These are phyloP conservation scores for Fusarium virguliforme DNA, from an alignment of 2,329 filamentous ascomycete genomes.

Conservation along the genomic window DNA sequence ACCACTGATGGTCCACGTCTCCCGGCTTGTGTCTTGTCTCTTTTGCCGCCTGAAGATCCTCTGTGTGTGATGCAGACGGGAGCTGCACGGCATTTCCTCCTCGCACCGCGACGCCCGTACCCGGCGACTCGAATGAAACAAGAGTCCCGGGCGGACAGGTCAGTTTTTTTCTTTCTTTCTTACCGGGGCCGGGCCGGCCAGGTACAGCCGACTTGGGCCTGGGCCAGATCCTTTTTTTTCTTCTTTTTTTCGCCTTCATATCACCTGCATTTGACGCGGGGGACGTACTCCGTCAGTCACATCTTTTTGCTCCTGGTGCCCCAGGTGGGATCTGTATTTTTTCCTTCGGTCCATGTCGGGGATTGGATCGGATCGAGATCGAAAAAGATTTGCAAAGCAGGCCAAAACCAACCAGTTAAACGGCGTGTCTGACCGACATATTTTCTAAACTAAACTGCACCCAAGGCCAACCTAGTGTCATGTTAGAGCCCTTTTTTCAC, in stretches of 20 bases:
- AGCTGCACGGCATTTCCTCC: slow-evolving; percentile 1
- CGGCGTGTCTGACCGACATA: slow-evolving; percentile 14
- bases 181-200: slow-evolving; percentile 42
- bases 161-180: not conserved
- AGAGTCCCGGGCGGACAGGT: not conserved
- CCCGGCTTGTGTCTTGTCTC: not conserved
- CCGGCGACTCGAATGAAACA: slow-evolving; percentile 16
- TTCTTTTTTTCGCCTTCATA: slow-evolving; percentile 13
- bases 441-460: slow-evolving; percentile 2
- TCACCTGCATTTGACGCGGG: slow-evolving; percentile 23
- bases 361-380: slow-evolving; percentile 12
- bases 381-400: slow-evolving; percentile 14
- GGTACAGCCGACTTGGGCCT: slow-evolving; percentile 36
- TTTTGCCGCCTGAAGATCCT: not conserved
- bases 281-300: slow-evolving; percentile 12
- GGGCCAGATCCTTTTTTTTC: slow-evolving; percentile 30
- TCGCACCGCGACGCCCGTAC: not conserved
- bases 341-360: not conserved
- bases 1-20: slow-evolving; percentile 1
- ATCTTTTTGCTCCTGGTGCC: not conserved
- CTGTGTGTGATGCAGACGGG: not conserved
- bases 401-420: slow-evolving; percentile 12
- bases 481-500: slow-evolving; percentile 19
- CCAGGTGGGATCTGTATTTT: not conserved
- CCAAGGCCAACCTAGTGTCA: slow-evolving; percentile 20